Base-by-base conservation (phyloP, 2,329 filamentous ascomycete genomes). In the Penicillium sp. region DNA sequence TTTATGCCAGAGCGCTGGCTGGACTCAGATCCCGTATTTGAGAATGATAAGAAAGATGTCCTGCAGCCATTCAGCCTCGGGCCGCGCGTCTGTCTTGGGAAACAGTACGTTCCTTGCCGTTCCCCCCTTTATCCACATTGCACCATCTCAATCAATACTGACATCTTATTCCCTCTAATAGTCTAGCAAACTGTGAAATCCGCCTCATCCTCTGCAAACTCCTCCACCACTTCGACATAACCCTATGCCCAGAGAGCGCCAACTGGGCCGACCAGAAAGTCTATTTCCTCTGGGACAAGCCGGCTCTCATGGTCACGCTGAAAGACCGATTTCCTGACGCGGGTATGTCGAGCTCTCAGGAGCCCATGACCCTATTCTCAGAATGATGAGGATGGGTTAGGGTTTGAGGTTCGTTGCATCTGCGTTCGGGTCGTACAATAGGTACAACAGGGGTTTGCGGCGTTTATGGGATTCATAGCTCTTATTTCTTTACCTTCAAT, bases 1-100 rank as follows among this genome's bases (percentile, higher is more conserved):
- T 77, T 70, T 41, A 53, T 69, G 8, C 72, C 73, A 9, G 70
- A 76, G 21, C 64, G 75, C 21, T 77, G 74, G 73, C 58, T 76
- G 3, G 59, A 49, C 6, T 29, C 42, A 6, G 55, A 66, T 2
- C 12, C 55, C 1, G 55, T 42, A 2, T 71, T 67, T 6, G 59
- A 48, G 1, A 49, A 55, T 4, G 68, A 70, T 48, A 66, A 62
- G 9, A 66, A 61, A 44, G 62, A 65, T 33, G 68, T 64, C 5
- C 45, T 68, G 21, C 69, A 69, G 8, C 70, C 76, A 1, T 78
- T 78, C 52, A 71, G 68, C 8, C 55, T 71, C 0, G 76, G 76
- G 0, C 69, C 73, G 1, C 63, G 75, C 21, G 66, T 64, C 21
- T 78, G 76, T 50, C 65, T 73, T 19, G 75, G 73, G 1, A 73